Conservation (phyloP, 352 stramenopile species). For the Phytophthora constricta region DNA sequence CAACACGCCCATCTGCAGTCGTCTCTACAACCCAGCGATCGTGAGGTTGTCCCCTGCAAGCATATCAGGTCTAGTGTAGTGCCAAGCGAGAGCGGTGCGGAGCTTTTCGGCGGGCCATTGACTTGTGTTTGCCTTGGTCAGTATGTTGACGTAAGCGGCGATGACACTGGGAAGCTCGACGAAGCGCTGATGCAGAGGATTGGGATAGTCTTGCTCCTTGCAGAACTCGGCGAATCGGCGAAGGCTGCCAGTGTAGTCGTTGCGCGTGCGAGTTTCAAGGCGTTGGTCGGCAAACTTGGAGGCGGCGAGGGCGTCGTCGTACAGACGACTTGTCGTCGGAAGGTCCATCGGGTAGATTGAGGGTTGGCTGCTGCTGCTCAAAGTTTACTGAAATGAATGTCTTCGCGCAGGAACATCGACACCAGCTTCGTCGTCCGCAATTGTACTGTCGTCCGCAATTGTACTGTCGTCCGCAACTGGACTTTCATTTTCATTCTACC, state of each 20-base stretch:
- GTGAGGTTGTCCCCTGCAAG: constrained; percentile 14
- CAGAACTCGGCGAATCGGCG: constrained; percentile 31
- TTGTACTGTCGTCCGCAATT: too few species aligned
- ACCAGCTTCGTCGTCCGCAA: constrained; percentile 8
- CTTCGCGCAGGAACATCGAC: too few species aligned
- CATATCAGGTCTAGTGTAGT: constrained; percentile 22
- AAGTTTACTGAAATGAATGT: too few species aligned
- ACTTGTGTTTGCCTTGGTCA: constrained; percentile 1
- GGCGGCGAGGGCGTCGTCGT: constrained; percentile 26
- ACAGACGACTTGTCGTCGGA: constrained; percentile 12
- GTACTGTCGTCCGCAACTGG: too few species aligned
- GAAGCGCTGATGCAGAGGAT: constrained; percentile 30
- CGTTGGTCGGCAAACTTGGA: constrained; percentile 25
- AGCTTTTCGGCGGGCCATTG: constrained; percentile 17
- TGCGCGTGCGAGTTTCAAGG: constrained; percentile 21
- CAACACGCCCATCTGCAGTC: neutral
- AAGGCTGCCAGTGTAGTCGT: constrained; percentile 32
- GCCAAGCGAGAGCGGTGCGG: constrained; percentile 2
- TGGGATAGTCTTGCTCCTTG: constrained; percentile 6
- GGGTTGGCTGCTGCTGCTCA: too few species aligned
- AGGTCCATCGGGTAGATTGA: too few species aligned
- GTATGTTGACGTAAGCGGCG: constrained; percentile 30
- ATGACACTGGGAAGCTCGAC: constrained; percentile 27
- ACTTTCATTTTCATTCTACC: too few species aligned
- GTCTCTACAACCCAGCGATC: constrained; percentile 13